A percentile compares a stretch with the other conserved stretches of the same genome.
These are phyloP conservation scores for Tricholoma saponaceum DNA, from an alignment of 768 basidiomycete genomes.

Conservation along the genomic window DNA sequence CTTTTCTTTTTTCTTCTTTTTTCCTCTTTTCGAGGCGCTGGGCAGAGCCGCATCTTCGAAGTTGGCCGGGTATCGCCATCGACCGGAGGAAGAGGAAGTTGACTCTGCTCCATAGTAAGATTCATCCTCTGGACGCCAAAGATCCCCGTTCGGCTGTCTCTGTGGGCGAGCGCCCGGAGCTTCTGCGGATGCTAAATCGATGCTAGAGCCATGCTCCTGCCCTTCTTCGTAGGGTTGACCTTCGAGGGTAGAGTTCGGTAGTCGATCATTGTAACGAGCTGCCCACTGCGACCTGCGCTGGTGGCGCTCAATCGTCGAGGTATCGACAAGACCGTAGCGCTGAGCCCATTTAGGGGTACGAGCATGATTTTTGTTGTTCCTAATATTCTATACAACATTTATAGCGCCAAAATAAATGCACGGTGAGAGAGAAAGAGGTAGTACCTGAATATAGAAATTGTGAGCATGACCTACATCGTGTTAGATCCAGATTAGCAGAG, in stretches of 20 bases:
- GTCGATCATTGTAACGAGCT: conserved; percentile 77
- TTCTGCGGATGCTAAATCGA: conserved; percentile 33
- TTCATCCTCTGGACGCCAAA: conserved; percentile 79
- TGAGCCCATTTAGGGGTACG: conserved; percentile 97
- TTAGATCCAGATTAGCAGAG: conserved; percentile 6
- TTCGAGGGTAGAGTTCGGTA: conserved; percentile 64
- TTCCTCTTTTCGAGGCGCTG: conserved; percentile 35
- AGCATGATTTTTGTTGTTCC: conserved; percentile 90
- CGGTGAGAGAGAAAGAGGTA: conserved; percentile 2
- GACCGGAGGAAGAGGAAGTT: conserved; percentile 39
- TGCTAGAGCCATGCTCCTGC: conserved; percentile 51
- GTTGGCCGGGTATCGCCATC: conserved; percentile 87
- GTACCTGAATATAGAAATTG: conserved; percentile 89
- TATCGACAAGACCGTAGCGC: conserved; percentile 86
- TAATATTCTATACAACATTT: conserved; percentile 62
- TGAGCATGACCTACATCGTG: conserved; percentile 71
- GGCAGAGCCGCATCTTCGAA: conserved; percentile 59
- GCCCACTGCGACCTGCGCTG: conserved; percentile 87
- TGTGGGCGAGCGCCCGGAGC: conserved; percentile 20
- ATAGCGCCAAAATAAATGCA: conserved; percentile 2
- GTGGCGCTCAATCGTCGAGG: conserved; percentile 71
- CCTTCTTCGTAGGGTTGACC: conserved; percentile 77
- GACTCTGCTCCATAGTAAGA: conserved; percentile 55
- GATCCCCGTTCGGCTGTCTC: conserved; percentile 44
- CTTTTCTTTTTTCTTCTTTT: conserved; percentile 73